Conservation (phyloP, 2,329 filamentous ascomycete genomes). For the Claviceps maximensis region DNA sequence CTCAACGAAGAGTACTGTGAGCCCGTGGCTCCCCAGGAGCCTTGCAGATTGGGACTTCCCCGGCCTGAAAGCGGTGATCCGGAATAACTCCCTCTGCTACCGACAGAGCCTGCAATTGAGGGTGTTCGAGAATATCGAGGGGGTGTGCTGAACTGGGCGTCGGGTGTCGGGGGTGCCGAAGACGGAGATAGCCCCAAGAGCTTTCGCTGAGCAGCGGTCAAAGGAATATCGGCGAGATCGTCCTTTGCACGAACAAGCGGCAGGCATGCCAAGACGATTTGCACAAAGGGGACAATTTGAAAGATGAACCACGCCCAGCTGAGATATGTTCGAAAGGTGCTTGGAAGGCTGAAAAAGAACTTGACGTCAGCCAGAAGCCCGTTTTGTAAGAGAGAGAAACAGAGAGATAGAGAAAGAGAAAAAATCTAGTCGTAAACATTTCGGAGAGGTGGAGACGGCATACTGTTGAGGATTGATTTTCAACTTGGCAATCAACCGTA, state of each 20-base stretch:
- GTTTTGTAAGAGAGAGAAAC: no score
- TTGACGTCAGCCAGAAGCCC: neutral
- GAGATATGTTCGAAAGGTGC: constrained; percentile 22
- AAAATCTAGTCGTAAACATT: neutral
- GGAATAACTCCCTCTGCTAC: constrained; percentile 42
- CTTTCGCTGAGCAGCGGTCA: constrained; percentile 63
- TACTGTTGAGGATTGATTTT: constrained; percentile 27
- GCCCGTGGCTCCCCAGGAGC: constrained; percentile 21
- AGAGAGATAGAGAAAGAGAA: no score
- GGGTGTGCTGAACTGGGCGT: constrained; percentile 63
- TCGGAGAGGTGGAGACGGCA: neutral
- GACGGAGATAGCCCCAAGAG: constrained; percentile 69
- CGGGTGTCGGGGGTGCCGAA: constrained; percentile 49
- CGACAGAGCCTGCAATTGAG: constrained; percentile 48
- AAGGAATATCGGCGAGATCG: constrained; percentile 73
- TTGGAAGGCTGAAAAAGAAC: constrained; percentile 16
- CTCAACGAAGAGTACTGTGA: constrained; percentile 33
- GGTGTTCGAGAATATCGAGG: constrained; percentile 73
- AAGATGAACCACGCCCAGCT: constrained; percentile 32
- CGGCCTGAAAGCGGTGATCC: constrained; percentile 45
- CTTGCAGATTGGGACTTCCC: constrained; percentile 32
- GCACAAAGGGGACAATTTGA: constrained; percentile 50
- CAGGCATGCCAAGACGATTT: constrained; percentile 56
- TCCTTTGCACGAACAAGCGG: constrained; percentile 64
- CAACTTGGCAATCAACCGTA: constrained; percentile 21